Percentiles rank a stretch among this genome's conserved stretches.
Evolutionary conservation across 192 early-diverging fungal genomes (phyloP).

Genomic region (Dimargaris xerosporica): DNA sequence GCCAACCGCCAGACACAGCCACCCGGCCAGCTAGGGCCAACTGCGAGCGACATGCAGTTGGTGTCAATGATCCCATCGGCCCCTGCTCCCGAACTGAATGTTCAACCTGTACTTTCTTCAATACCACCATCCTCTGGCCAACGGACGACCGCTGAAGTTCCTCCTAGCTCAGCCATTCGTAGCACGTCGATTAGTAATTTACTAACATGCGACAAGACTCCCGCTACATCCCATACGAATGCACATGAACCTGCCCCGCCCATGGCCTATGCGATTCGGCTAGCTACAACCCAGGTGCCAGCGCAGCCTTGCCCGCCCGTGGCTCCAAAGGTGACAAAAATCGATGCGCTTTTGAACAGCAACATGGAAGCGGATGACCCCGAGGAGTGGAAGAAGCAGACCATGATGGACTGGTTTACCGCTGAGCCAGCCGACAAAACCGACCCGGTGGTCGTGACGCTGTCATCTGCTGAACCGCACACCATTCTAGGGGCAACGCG

Average conservation of each 20-base stretch:
- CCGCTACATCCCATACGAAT: background rate
- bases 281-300: background rate
- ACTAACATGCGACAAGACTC: background rate
- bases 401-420: conserved; percentile 11
- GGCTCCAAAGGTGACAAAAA: background rate
- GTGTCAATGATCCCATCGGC: no score
- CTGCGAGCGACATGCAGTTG: conserved; percentile 2
- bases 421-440: background rate
- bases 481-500: no score
- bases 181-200: background rate
- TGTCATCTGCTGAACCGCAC: no score
- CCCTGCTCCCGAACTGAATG: background rate
- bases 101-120: background rate
- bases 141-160: background rate
- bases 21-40: conserved; percentile 18
- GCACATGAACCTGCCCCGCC: background rate
- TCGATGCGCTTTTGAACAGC: conserved; percentile 6
- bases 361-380: background rate
- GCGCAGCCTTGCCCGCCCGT: background rate
- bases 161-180: background rate
- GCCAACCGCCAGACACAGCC: conserved; percentile 17
- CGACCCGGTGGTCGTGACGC: no score
- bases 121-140: background rate
- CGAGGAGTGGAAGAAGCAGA: background rate
- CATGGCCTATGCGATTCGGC: background rate